Base-by-base conservation (phyloP, 306 rosid species). In the Begonia peltatifolia region DNA sequence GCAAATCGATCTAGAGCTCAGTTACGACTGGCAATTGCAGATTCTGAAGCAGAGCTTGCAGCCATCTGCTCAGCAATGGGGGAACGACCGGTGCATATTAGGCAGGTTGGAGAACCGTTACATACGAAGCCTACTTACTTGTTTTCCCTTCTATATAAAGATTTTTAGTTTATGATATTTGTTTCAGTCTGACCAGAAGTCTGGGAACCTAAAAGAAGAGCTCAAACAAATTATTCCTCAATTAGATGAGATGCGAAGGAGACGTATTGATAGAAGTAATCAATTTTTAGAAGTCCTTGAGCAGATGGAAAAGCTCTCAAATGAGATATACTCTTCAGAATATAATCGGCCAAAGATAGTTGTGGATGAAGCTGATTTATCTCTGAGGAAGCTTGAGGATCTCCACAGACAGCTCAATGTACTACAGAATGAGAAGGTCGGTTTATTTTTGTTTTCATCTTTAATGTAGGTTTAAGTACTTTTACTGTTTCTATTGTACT, bases 301-400 rank as follows among this genome's bases (percentile, higher is more conserved):
- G 65, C 82, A 86, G 76, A 81, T 81, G 52, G 66, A 59, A 50
- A 81, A 55, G n/a, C 57, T 83, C 54, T 65, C 96, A 61, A 68
- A 64, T 66, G 99, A 90, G 78, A 75, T 90, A 30, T 57, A 71
- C 64, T 77, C 73, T 55, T 46, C 49, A 14, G 77, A 67, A 52
- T 61, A 51, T 44, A 53, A 46, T 44, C 53, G 73, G 14, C 47
- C 84, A 47, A 55, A 50, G 47, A 60, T 12, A 42, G 66, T 56
- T 63, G 75, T 66, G 57, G 87, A 83, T 77, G 99, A 90, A 71
- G 61, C 77, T 55, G 96, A 86, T 70, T 70, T 90, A 49, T 83
- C 99, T 7, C 61, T 86, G 79, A 86, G 82, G 65, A 86, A 76
- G 78, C 93, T 90, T 71, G 99, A 90, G 66, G 99, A 90, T 66